Evolutionary conservation across 352 stramenopile genomes (phyloP), one percentile per base, ranked within the genome.

Genomic region (Globisporangium paddicum): DNA sequence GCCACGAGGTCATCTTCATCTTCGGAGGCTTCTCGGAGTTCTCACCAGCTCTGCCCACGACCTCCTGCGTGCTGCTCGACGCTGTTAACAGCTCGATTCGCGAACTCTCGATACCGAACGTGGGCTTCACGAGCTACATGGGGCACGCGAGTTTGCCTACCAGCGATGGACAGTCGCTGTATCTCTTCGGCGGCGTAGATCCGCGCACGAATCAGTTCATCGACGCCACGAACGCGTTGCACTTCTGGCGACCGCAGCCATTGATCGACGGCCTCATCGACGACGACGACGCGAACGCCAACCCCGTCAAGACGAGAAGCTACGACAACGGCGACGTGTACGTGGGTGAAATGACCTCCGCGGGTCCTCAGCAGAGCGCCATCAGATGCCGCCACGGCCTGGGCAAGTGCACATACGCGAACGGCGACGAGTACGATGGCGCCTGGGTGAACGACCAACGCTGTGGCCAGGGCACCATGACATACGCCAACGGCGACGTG

Each of bases 291-390:
- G 62, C 56, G 42, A 60, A 58, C 23, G 55, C 25, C 16, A 73
- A 80, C 35, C 62, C 64, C 2, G 76, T 83, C 47, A 80, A 73
- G 42, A 83, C 75, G 0, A 82, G 78, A 32, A 62, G 56, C 0
- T 75, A 76, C 53, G 66, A 68, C 9, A 89, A 86, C 58, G 83
- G 80, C 18, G 77, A 90, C 47, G 73, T 84, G 25, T 93, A 93
- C 60, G 72, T 86, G 2, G 83, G 83, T 1, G 73, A 90, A 63
- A 78, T 89, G 65, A 71, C 38, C 19, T 18, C 18, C 8, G 5
- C 11, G 7, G 5, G 16, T 21, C 37, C 2, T 42, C 37, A 42
- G 37, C 37, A 42, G 37, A 42, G 32, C 19, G 9, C 26, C n/a
- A 25, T 11, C 21, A 44, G 5, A 53, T 67, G 32, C 19, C 81